A percentile compares a stretch with the other conserved stretches of the same genome.
These are phyloP conservation scores for Talaromyces sp. DNA, from an alignment of 2,329 filamentous ascomycete species.

Conservation along the genomic window DNA sequence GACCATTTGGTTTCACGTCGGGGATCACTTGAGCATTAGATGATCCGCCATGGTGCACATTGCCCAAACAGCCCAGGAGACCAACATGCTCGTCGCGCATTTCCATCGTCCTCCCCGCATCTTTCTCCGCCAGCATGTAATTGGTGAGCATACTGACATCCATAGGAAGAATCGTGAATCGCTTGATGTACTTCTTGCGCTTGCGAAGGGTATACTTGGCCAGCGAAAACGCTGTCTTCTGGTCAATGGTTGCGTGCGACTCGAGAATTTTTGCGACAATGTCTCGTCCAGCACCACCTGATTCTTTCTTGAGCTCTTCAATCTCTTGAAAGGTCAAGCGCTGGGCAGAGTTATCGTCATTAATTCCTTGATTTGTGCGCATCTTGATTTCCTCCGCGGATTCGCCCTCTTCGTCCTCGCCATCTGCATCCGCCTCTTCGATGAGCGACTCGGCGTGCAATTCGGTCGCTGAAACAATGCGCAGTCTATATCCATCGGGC, in stretches of 20 bases:
- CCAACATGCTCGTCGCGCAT: slow-evolving; percentile 81
- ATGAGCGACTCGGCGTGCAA: slow-evolving; percentile 78
- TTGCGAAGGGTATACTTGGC: slow-evolving; percentile 97
- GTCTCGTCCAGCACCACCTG: slow-evolving; percentile 78
- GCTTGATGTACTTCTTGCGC: slow-evolving; percentile 86
- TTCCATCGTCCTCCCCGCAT: slow-evolving; percentile 79
- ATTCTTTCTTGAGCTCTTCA: slow-evolving; percentile 70
- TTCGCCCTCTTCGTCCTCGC: slow-evolving; percentile 39
- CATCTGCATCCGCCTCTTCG: slow-evolving; percentile 45
- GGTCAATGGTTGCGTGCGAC: slow-evolving; percentile 84
- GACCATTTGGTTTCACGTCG: slow-evolving; percentile 50
- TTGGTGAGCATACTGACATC: slow-evolving; percentile 76
- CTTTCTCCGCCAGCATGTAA: slow-evolving; percentile 78
- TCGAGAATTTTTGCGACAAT: slow-evolving; percentile 91
- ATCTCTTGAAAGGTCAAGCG: slow-evolving; percentile 73
- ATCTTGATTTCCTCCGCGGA: slow-evolving; percentile 48
- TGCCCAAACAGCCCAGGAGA: slow-evolving; percentile 83
- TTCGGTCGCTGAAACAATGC: slow-evolving; percentile 78
- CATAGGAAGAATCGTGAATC: slow-evolving; percentile 82
- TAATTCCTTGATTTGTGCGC: slow-evolving; percentile 65
- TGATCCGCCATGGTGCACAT: slow-evolving; percentile 74
- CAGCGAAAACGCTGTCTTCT: slow-evolving; percentile 91
- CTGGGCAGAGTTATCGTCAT: slow-evolving; percentile 70
- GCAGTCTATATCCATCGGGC: slow-evolving; percentile 66
- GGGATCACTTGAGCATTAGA: slow-evolving; percentile 27